Evolutionary conservation across 495 filamentous ascomycete genomes (phyloP), one percentile per base, ranked within the genome.

Genomic region (Xylaria bambusicola): DNA sequence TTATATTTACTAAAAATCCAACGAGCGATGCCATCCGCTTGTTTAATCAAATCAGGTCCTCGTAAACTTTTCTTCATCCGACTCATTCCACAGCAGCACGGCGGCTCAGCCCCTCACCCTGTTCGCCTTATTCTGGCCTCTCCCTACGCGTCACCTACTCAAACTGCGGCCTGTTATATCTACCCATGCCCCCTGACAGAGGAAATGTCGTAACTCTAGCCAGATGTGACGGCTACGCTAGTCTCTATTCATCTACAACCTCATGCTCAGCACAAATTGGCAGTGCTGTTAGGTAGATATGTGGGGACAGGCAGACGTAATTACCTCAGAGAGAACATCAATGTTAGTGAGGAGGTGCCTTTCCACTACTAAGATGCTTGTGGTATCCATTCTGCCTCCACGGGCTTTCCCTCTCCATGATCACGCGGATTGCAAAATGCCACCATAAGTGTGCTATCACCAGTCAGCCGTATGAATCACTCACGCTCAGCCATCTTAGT

Each of bases 381-480:
- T 42, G 24, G 7, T 52, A 23, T 38, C 29, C 20, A 13, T 27
- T 46, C 29, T 47, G 20, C 27, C 20, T 18, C 26, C 20, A 26
- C 17, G 20, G 18, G 29, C 53, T 33, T 45, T 17, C 21, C 45
- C 52, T 15, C 38, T 21, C 1, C n/a, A 33, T 2, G 23, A 31
- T 10, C 18, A 40, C 24, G 10, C 6, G 24, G 21, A 10, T 8
- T 13, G 7, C 15, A 21, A 13, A 24, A 36, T 26, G 20, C 13
- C 52, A 55, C 9, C 36, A 44, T 26, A 29, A 55, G 36, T 44
- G 52, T 53, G 50, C 7, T 23, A 29, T 6, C 20, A 35, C 15
- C 21, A 8, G 33, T 53, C 23, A 41, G 33, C 13, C 26, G 10
- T 52, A 13, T 42, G 13, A 15, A 31, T 1, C 24, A 18, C 21